Percentiles rank a stretch among this genome's conserved stretches.
phyloP scores from a whole-genome alignment of 2,329 filamentous ascomycete species.

The Botryotinia globosa region DNA sequence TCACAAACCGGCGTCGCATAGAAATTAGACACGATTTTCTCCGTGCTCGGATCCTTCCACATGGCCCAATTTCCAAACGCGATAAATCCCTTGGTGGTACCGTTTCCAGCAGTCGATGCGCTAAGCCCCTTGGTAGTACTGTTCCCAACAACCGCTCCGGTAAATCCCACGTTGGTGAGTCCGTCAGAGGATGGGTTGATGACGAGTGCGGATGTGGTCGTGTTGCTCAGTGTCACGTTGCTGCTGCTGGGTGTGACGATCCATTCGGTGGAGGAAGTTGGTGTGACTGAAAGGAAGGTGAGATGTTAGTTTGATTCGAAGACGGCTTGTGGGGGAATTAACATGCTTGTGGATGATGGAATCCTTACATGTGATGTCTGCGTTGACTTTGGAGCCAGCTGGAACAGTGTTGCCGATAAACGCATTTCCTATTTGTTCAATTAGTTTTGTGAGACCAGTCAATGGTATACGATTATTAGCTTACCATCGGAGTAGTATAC shows the following conservation, averaged over 20 bases:
- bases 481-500: conserved; percentile 17
- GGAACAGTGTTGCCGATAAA: conserved; percentile 3
- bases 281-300: neutral
- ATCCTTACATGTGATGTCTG: conserved; percentile 12
- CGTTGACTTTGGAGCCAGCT: neutral
- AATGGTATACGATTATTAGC: neutral
- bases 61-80: conserved; percentile 8
- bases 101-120: neutral
- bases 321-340: neutral
- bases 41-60: neutral
- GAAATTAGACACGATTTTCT: conserved; percentile 1
- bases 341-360: neutral
- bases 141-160: neutral
- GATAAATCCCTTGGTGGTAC: neutral
- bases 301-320: neutral
- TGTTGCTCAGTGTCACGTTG: neutral
- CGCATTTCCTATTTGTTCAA: neutral
- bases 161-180: conserved; percentile 4
- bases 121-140: neutral
- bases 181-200: neutral
- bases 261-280: conserved; percentile 1
- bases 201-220: neutral
- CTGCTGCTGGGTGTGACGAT: conserved; percentile 4
- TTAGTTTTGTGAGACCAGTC: neutral
- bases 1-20: conserved; percentile 6